A percentile compares a stretch with the other conserved stretches of the same genome.
Evolutionary conservation across 495 filamentous ascomycete genomes (phyloP).

Genomic region (Cryomyces minteri): DNA sequence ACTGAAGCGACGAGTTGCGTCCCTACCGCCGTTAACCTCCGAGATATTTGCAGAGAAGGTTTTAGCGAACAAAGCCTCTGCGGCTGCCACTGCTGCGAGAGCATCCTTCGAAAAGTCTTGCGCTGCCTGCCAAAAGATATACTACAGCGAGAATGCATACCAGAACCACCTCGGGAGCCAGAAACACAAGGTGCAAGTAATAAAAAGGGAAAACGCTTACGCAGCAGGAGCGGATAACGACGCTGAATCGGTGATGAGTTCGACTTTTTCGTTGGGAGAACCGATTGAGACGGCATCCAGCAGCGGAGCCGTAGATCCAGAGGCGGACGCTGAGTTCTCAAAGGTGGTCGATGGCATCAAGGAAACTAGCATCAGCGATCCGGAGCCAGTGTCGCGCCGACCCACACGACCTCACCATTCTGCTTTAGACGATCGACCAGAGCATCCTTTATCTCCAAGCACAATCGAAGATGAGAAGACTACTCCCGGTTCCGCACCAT

Average conservation of each 20-base stretch:
- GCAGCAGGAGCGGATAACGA: slow-evolving; percentile 30
- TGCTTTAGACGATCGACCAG: slow-evolving; percentile 23
- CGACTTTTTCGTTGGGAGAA: slow-evolving; percentile 78
- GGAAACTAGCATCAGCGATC: slow-evolving; percentile 47
- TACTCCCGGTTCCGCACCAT: neutral
- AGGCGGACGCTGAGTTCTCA: slow-evolving; percentile 56
- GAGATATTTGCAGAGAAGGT: slow-evolving; percentile 95
- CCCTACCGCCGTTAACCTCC: slow-evolving; percentile 77
- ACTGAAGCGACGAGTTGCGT: slow-evolving; percentile 85
- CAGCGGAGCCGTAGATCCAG: slow-evolving; percentile 32
- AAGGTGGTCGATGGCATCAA: slow-evolving; percentile 65
- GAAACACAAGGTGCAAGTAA: slow-evolving; percentile 63
- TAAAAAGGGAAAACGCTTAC: slow-evolving; percentile 16
- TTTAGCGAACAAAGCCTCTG: slow-evolving; percentile 70
- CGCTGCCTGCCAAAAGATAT: slow-evolving; percentile 71
- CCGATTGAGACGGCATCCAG: slow-evolving; percentile 35
- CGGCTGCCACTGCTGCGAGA: slow-evolving; percentile 68
- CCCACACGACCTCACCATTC: slow-evolving; percentile 38
- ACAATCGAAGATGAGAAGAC: neutral
- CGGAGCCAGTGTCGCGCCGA: slow-evolving; percentile 27
- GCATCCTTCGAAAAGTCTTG: slow-evolving; percentile 78
- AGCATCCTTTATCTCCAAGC: slow-evolving; percentile 18
- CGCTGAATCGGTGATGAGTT: slow-evolving; percentile 77
- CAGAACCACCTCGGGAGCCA: slow-evolving; percentile 81
- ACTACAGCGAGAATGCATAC: slow-evolving; percentile 91